Evolutionary conservation across 208 protist genomes (phyloP).

Genomic region (Leishmania major): DNA sequence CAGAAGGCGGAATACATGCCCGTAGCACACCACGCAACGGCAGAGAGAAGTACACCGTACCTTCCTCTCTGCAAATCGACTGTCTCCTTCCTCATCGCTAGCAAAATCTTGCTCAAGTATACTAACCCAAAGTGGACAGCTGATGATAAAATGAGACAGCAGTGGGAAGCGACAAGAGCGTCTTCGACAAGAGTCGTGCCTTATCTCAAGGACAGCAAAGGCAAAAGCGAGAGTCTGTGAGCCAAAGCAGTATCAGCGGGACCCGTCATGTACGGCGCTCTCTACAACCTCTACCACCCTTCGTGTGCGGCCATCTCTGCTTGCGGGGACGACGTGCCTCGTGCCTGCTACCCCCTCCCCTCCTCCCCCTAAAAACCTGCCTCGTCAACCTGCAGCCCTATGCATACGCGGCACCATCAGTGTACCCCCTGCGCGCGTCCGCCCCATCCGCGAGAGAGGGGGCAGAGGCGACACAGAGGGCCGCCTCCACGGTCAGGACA

Average conservation of each 20-base stretch:
- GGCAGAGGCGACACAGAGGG: constrained; percentile 2
- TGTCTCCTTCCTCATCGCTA: neutral
- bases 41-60: neutral
- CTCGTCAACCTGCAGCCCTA: neutral
- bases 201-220: neutral
- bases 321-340: neutral
- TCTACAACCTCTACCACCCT: neutral
- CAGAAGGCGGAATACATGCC: neutral
- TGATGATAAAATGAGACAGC: constrained; percentile 4
- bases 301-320: neutral
- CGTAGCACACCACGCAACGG: neutral
- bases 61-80: neutral
- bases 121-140: constrained; percentile 35
- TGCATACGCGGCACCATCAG: neutral
- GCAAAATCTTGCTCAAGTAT: constrained; percentile 28
- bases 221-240: neutral
- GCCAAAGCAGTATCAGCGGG: neutral
- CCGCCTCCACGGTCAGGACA: constrained; percentile 35
- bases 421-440: neutral
- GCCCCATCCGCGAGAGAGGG: neutral
- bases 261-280: neutral
- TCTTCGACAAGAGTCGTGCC: neutral
- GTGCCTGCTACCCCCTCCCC: neutral
- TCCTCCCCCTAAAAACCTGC: neutral
- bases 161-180: constrained; percentile 48